A percentile compares a stretch with the other conserved stretches of the same genome.
phyloP scores from a whole-genome alignment of 257 asterid species.

The Solanum clarkiae region DNA sequence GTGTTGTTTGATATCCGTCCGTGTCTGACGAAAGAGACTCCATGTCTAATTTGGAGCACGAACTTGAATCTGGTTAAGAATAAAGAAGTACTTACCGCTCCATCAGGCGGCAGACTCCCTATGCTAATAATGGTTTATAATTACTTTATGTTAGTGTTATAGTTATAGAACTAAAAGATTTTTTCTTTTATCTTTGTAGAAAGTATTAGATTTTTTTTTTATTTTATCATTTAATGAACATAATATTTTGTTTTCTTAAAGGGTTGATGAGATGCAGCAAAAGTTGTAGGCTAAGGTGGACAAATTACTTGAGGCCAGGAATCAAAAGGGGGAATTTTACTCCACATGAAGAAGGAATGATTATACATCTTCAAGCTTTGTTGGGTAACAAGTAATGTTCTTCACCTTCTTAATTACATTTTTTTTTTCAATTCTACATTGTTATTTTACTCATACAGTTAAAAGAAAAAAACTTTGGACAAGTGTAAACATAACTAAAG shows the following conservation, averaged over 20 bases:
- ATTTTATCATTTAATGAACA: background rate
- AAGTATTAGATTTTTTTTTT: background rate
- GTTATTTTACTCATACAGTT: background rate
- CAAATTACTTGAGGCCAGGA: slow-evolving; percentile 90
- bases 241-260: background rate
- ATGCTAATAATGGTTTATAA: background rate
- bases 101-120: background rate
- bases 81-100: background rate
- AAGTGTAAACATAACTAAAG: background rate
- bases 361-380: slow-evolving; percentile 88
- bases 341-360: slow-evolving; percentile 97
- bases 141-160: background rate
- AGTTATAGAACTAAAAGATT: background rate
- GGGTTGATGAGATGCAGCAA: slow-evolving; percentile 96
- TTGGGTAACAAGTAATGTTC: slow-evolving; percentile 79
- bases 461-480: background rate
- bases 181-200: background rate
- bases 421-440: background rate
- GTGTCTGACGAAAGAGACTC: background rate
- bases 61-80: background rate
- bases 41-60: background rate
- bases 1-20: background rate
- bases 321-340: slow-evolving; percentile 96
- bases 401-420: background rate
- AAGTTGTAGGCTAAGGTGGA: slow-evolving; percentile 96